Base-by-base conservation (phyloP, 1,284 basidiomycete species). In the Acaromyces ingoldii region DNA sequence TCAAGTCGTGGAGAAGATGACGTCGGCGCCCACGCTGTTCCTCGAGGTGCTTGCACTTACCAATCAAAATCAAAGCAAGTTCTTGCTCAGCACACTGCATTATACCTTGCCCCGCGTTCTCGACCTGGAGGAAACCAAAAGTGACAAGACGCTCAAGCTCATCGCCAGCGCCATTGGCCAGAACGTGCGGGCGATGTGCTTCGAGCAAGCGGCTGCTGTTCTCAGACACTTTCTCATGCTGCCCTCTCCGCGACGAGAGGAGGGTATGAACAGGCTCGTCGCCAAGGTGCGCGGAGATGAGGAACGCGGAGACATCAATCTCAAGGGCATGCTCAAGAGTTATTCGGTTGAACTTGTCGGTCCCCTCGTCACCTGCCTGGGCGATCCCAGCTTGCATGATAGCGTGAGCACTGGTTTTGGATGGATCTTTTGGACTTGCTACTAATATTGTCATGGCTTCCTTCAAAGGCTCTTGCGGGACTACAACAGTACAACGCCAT, bases 61-160 rank as follows among this genome's bases (percentile, higher is more conserved):
- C 47, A 63, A 63, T 43, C 66, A 72, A 63, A 62, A 60, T 24
- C 60, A 61, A 36, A 56, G 57, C 48, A 65, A 62, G 6, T 75
- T 75, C 51, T 55, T 75, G 49, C 66, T 64, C 25, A 49, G 62
- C 7, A 74, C 72, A 7, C 60, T 71, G n/a, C 49, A 60, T 22
- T 64, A 60, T 29, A 72, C 67, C 4, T 46, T 75, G 6, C 72
- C 72, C 4, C 66, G 63, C 15, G 54, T 72, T 25, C 61, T 74
- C 41, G 52, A 57, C 17, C 59, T 64, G 50, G 58, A 62, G 28
- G 61, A 60, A 29, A 40, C 45, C 6, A 50, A 59, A n/a, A 53
- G 55, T 13, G 51, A 51, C 17, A 52, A 51, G 26, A 57, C 59
- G 50, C 53, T 74, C 36, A 55, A 60, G 38, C 52, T 63, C 10